Percentiles rank a stretch among this genome's conserved stretches.
These are phyloP conservation scores for Theileria parva DNA, from an alignment of 169 alveolate genomes.

Conservation along the genomic window DNA sequence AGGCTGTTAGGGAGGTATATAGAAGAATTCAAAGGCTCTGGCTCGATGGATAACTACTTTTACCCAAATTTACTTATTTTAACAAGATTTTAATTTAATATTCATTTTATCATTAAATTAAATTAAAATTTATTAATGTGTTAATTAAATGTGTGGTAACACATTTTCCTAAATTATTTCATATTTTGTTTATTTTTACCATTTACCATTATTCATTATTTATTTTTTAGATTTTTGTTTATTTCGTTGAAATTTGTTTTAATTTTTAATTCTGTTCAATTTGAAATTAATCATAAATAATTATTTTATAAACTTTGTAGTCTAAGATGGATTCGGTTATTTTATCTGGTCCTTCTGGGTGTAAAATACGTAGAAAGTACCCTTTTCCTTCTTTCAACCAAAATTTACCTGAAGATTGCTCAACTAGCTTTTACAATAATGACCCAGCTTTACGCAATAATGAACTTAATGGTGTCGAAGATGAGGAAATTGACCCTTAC, in stretches of 20 bases:
- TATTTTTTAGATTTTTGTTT: neutral
- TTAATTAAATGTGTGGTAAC: too few species aligned
- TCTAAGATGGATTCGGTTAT: slow-evolving; percentile 56
- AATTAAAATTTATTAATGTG: too few species aligned
- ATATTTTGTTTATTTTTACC: too few species aligned
- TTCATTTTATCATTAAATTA: too few species aligned
- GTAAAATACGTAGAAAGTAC: slow-evolving; percentile 49
- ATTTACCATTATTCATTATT: neutral
- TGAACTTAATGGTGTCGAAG: slow-evolving; percentile 18
- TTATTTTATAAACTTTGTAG: neutral
- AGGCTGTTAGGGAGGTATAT: slow-evolving; percentile 17
- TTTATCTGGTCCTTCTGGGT: slow-evolving; percentile 47
- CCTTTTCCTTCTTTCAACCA: slow-evolving; percentile 16
- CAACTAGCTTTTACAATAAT: neutral
- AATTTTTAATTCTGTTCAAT: neutral
- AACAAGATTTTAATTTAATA: too few species aligned
- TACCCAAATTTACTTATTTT: neutral
- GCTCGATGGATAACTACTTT: slow-evolving; percentile 7
- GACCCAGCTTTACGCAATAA: slow-evolving; percentile 7
- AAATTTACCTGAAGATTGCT: neutral
- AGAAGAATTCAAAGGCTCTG: slow-evolving; percentile 25
- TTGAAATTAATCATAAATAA: neutral
- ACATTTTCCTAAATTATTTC: too few species aligned
- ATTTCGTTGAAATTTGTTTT: neutral
- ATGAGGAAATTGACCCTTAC: slow-evolving; percentile 56